Evolutionary conservation across 2,329 filamentous ascomycete genomes (phyloP).

Genomic region (Hypomyces rosellus): DNA sequence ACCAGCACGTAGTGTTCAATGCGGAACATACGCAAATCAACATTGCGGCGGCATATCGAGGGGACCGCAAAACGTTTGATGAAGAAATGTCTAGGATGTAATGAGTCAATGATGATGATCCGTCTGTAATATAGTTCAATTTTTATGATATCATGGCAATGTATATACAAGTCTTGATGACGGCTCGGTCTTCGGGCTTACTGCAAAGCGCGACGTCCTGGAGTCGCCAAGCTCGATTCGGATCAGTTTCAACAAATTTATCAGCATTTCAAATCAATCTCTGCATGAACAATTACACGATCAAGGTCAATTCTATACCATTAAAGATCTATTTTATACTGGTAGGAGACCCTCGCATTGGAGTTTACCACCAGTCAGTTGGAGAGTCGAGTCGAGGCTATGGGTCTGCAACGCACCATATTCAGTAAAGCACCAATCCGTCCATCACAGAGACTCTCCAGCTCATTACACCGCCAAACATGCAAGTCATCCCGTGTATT

Average conservation of each 20-base stretch:
- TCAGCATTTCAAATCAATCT: neutral
- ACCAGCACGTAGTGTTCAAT: slow-evolving; percentile 16
- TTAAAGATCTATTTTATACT: no score
- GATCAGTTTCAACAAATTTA: neutral
- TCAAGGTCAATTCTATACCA: no score
- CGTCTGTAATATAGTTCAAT: neutral
- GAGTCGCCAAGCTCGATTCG: no score
- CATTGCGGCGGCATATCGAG: slow-evolving; percentile 5
- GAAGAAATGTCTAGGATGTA: slow-evolving; percentile 3
- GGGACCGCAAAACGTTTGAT: slow-evolving; percentile 7
- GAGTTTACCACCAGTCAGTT: neutral
- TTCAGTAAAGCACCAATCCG: slow-evolving; percentile 2
- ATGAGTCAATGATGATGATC: neutral
- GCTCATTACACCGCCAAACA: neutral
- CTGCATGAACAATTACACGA: neutral
- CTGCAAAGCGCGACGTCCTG: neutral
- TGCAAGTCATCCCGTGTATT: neutral
- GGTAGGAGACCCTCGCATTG: no score
- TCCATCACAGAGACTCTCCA: neutral
- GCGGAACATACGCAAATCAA: slow-evolving; percentile 14
- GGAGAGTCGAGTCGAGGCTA: neutral
- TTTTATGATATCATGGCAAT: slow-evolving; percentile 4
- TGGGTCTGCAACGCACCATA: neutral
- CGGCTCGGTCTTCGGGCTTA: slow-evolving; percentile 1
- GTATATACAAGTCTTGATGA: neutral